Conservation (phyloP, 345 rosid species). For the Hibiscus mutabilis region DNA sequence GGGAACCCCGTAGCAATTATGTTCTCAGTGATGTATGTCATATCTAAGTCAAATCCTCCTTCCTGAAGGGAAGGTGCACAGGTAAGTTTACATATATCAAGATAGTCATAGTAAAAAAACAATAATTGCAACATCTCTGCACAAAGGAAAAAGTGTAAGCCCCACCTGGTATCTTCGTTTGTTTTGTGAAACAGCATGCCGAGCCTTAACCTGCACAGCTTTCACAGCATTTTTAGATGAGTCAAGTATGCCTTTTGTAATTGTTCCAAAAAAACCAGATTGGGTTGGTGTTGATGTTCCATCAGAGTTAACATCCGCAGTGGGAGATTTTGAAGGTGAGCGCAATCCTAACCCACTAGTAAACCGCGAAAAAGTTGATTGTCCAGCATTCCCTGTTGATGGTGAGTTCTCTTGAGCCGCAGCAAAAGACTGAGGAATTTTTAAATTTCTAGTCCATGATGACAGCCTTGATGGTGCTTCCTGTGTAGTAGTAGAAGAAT, state of each 20-base stretch:
- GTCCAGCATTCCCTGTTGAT: constrained; percentile 38
- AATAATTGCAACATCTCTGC: not conserved
- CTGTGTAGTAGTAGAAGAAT: constrained; percentile 20
- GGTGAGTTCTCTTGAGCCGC: constrained; percentile 37
- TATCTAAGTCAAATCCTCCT: constrained; percentile 86
- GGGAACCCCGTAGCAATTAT: constrained; percentile 92
- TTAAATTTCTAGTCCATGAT: constrained; percentile 68
- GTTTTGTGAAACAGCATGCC: constrained; percentile 86
- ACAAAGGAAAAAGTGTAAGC: not conserved
- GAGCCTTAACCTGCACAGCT: constrained; percentile 86
- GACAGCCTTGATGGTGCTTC: constrained; percentile 53
- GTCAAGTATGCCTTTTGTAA: constrained; percentile 72
- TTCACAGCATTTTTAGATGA: constrained; percentile 84
- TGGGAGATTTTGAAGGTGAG: constrained; percentile 59
- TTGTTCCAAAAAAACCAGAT: constrained; percentile 60
- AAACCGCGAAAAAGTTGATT: constrained; percentile 61
- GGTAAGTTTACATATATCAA: not conserved
- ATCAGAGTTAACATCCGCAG: constrained; percentile 33
- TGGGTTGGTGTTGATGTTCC: constrained; percentile 43
- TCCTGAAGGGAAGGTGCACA: constrained; percentile 46
- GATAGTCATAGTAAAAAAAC: not conserved
- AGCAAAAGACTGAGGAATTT: constrained; percentile 62
- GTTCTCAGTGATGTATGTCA: constrained; percentile 81
- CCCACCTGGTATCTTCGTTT: constrained; percentile 77
- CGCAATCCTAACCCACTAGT: constrained; percentile 64